Evolutionary conservation across 306 rosid genomes (phyloP).

Genomic region (Gynostemma pentaphyllum): DNA sequence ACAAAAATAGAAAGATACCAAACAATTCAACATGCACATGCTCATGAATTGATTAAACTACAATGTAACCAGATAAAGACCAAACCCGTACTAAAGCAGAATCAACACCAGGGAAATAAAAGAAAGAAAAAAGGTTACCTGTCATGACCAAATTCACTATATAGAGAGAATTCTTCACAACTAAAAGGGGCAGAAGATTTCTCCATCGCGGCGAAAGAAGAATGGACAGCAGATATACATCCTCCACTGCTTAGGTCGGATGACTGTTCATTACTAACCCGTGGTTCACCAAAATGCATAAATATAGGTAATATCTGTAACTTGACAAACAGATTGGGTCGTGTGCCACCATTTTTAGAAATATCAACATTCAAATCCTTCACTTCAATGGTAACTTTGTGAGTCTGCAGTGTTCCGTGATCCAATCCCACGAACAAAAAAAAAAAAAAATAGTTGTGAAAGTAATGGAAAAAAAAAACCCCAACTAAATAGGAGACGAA

Average conservation of each 20-base stretch:
- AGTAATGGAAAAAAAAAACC: background rate
- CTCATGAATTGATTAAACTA: background rate
- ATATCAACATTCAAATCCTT: constrained; percentile 78
- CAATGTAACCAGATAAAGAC: background rate
- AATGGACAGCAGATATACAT: constrained; percentile 41
- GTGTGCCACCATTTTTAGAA: constrained; percentile 63
- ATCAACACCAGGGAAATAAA: background rate
- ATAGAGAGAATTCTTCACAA: constrained; percentile 68
- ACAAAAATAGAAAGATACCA: background rate
- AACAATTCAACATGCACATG: background rate
- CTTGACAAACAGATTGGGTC: constrained; percentile 65
- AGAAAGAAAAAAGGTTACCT: constrained; percentile 55
- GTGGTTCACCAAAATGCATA: constrained; percentile 73
- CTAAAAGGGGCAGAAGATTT: constrained; percentile 49
- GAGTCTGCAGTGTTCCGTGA: constrained; percentile 54
- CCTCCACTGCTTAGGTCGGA: constrained; percentile 52
- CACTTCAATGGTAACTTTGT: constrained; percentile 64
- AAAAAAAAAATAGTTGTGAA: constrained; percentile 8
- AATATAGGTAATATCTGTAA: constrained; percentile 59
- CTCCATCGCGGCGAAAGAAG: constrained; percentile 42
- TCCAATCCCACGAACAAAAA: constrained; percentile 17
- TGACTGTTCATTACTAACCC: constrained; percentile 46
- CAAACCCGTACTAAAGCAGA: background rate
- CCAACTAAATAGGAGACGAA: background rate
- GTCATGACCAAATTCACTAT: constrained; percentile 83